phyloP scores from a whole-genome alignment of 202 grass and related monocot species.

The Zoysia matrella region DNA sequence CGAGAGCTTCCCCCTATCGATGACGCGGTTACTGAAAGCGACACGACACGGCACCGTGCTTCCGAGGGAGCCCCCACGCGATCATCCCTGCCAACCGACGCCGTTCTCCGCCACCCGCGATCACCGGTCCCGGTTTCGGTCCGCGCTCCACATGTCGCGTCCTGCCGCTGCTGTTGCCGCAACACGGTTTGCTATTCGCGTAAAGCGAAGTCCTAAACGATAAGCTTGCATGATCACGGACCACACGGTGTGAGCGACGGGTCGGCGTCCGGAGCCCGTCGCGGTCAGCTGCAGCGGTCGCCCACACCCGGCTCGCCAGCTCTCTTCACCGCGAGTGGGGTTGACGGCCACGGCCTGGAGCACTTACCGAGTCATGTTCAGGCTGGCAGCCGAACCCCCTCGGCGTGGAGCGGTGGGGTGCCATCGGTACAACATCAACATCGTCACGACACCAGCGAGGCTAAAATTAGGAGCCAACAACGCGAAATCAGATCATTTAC shows the following conservation, averaged over 20 bases:
- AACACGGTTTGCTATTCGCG: neutral
- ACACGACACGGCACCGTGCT: neutral
- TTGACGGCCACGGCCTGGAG: neutral
- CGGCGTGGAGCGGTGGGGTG: too few relatives aligned
- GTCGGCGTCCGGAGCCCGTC: slow-evolving; percentile 6
- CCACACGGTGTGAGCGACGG: neutral
- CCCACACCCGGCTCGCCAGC: neutral
- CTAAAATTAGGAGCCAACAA: too few relatives aligned
- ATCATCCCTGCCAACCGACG: neutral
- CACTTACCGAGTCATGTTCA: neutral
- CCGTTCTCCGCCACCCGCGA: neutral
- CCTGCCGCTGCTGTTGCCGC: neutral
- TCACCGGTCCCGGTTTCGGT: neutral
- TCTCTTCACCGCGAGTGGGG: neutral
- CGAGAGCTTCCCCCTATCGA: neutral
- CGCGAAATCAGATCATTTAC: too few relatives aligned
- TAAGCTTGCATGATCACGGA: neutral
- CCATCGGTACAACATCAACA: too few relatives aligned
- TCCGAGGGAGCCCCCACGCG: neutral
- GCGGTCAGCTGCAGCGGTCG: neutral
- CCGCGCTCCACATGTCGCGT: neutral
- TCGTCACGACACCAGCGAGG: too few relatives aligned
- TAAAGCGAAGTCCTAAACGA: neutral
- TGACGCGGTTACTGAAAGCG: neutral
- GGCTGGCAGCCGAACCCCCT: neutral